These are phyloP conservation scores for Exsudoporus frostii DNA, from an alignment of 768 basidiomycete species.

Conservation along the genomic window DNA sequence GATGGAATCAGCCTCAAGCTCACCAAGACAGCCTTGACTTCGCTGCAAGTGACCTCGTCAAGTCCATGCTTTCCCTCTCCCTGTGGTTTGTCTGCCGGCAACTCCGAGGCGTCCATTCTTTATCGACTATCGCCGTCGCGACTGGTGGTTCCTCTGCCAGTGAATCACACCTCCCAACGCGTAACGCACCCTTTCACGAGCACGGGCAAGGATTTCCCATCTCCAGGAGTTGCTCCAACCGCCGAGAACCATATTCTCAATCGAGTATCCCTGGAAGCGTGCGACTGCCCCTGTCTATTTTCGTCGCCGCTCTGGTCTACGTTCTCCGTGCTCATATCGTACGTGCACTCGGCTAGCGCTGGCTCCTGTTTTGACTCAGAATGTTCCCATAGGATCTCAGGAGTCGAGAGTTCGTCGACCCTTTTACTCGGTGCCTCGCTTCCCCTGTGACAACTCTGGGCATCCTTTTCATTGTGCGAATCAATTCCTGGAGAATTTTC, in stretches of 20 bases:
- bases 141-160: not conserved
- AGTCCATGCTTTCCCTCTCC: constrained; percentile 14
- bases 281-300: constrained; percentile 14
- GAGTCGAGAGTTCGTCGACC: constrained; percentile 17
- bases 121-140: not conserved
- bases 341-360: constrained; percentile 8
- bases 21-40: constrained; percentile 13
- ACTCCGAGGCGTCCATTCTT: not conserved
- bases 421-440: constrained; percentile 21
- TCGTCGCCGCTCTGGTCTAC: constrained; percentile 12
- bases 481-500: constrained; percentile 19
- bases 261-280: constrained; percentile 3
- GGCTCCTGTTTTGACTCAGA: not conserved
- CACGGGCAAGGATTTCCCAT: constrained; percentile 1
- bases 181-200: constrained; percentile 8
- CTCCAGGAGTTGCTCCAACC: not conserved
- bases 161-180: constrained; percentile 7
- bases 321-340: constrained; percentile 18
- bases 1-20: not conserved
- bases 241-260: constrained; percentile 4
- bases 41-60: constrained; percentile 19
- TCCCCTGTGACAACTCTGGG: constrained; percentile 22
- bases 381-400: constrained; percentile 19
- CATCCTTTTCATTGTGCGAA: constrained; percentile 17
- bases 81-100: constrained; percentile 11